A percentile compares a stretch with the other conserved stretches of the same genome.
phyloP scores from a whole-genome alignment of 208 protist species.

The Angomonas ambiguus region DNA sequence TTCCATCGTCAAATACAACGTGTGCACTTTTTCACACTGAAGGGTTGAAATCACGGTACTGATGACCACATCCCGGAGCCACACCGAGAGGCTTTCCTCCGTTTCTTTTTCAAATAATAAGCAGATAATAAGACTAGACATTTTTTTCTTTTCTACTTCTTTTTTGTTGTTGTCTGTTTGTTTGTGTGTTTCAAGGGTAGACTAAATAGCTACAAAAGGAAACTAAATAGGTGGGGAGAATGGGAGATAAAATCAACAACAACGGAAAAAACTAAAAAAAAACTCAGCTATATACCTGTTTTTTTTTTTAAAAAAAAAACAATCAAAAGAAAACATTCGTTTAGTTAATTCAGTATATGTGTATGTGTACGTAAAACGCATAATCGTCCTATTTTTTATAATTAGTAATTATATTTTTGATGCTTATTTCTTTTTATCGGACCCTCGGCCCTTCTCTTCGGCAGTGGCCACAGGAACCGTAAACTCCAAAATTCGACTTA shows the following conservation, averaged over 20 bases:
- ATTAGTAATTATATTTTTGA: background rate
- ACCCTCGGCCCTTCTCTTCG: slow-evolving; percentile 9
- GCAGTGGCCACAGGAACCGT: slow-evolving; percentile 20
- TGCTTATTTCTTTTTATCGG: slow-evolving; percentile 10
- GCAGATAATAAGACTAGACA: background rate
- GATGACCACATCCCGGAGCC: background rate
- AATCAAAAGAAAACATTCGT: background rate
- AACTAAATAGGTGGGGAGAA: too few species aligned
- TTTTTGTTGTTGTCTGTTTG: background rate
- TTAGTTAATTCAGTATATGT: background rate
- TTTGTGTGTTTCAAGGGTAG: background rate
- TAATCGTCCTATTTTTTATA: too few species aligned
- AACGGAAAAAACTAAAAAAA: background rate
- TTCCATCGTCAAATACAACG: background rate
- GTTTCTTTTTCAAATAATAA: slow-evolving; percentile 5
- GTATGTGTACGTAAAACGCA: background rate
- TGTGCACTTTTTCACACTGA: too few species aligned
- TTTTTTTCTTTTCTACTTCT: background rate
- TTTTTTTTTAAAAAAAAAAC: slow-evolving; percentile 3
- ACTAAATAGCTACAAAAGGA: too few species aligned
- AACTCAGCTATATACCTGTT: background rate
- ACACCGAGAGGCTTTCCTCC: slow-evolving; percentile 7
- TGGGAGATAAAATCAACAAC: too few species aligned
- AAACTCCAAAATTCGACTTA: slow-evolving; percentile 51
- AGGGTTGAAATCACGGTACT: too few species aligned